phyloP scores from a whole-genome alignment of 2,329 filamentous ascomycete genomes.

The Cladophialophora carrionii region DNA sequence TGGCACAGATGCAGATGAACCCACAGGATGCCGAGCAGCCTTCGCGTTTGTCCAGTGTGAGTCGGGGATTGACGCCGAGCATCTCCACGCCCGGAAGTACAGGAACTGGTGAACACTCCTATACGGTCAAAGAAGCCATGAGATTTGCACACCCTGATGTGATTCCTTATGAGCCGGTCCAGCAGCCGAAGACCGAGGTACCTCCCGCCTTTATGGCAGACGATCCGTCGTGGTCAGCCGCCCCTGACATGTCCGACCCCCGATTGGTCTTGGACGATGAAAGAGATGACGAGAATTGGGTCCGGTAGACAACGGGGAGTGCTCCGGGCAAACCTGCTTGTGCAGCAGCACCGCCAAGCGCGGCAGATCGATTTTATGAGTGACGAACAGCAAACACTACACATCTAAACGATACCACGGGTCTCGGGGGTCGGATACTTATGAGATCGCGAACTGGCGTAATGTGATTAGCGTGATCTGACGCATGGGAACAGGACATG shows the following conservation, averaged over 20 bases:
- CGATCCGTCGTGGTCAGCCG: conserved; percentile 37
- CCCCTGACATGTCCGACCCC: conserved; percentile 33
- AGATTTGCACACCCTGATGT: conserved; percentile 36
- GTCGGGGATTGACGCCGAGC: conserved; percentile 34
- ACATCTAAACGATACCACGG: conserved; percentile 11
- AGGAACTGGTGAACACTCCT: conserved; percentile 32
- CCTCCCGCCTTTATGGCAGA: conserved; percentile 25
- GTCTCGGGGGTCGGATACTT: neutral
- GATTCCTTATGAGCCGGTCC: conserved; percentile 1
- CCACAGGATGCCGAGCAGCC: conserved; percentile 22
- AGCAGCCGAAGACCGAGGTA: conserved; percentile 16
- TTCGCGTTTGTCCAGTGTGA: conserved; percentile 31
- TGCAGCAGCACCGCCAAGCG: conserved; percentile 1
- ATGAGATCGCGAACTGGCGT: neutral
- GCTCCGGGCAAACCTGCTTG: neutral
- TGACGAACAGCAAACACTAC: conserved; percentile 6
- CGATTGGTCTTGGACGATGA: conserved; percentile 36
- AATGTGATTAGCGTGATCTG: neutral
- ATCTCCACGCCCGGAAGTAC: conserved; percentile 32
- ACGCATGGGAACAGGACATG: neutral
- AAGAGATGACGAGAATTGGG: conserved; percentile 38
- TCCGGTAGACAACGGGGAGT: conserved; percentile 25
- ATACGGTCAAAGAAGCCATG: conserved; percentile 37
- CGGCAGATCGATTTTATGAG: conserved; percentile 4
- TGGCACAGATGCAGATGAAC: conserved; percentile 32